Base-by-base conservation (phyloP, 768 basidiomycete genomes). In the Tylopilus balloui region DNA sequence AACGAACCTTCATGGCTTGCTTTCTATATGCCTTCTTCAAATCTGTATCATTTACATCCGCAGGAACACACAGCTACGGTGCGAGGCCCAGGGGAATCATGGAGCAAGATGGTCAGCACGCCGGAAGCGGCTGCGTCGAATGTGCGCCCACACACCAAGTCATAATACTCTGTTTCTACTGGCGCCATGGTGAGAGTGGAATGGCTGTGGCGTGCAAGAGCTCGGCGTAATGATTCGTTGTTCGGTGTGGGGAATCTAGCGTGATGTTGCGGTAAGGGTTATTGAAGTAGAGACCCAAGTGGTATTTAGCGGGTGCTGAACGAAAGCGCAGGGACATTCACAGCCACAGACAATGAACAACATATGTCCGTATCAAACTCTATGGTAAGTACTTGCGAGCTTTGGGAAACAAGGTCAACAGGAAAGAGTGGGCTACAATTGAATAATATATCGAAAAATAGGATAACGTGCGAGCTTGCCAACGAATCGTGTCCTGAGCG, bases 1-100 rank as follows among this genome's bases (percentile, higher is more conserved):
- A 25, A 70, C 76, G 53, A 48, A 88, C 92, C 78, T 88, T 88
- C 78, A 97, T 94, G 19, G 95, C 93, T 59, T 88, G 84, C 68
- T 87, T 95, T 56, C 95, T 75, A 69, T 97, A 97, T 2, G 89
- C 94, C 70, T 93, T 98, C 78, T 97, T 97, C 56, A 98, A 70
- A 47, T 83, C 80, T 0, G 81, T 86, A 55, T 91, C 89, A 57
- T 82, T 79, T 29, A 79, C 88, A 60, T 92, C 87, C 27, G 79
- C 73, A 1, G 74, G 52, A 15, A 93, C 87, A 19, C 77, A 83
- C 32, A 93, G 73, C 88, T 91, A 65, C 31, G 37, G 14, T 42
- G 15, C 45, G 47, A 9, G 17, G 50, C 19, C 12, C 23, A 35
- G 32, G 15, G 34, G 37, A 1, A 40, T 27, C 21, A 37, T 15